Base-by-base conservation (phyloP, 805 yeast species). In the Spathaspora hagerdaliae region DNA sequence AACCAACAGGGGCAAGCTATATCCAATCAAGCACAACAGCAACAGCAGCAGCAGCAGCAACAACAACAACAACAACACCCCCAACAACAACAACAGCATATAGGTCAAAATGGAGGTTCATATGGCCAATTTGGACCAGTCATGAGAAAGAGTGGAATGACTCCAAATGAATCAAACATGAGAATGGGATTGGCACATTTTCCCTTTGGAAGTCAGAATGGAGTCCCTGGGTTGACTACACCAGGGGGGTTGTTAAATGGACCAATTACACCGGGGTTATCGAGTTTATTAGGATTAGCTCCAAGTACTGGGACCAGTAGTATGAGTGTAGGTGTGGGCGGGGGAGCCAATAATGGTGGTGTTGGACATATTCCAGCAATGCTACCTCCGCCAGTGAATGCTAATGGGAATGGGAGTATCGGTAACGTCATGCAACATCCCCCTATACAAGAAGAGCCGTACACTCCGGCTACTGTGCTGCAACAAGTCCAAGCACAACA, bases 161-260 rank as follows among this genome's bases (percentile, higher is more conserved):
- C 90, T 0, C 94, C 94, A 2, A 85, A 82, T 60, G 95, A 87
- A 58, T 78, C 88, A 5, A 76, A 81, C 41, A 53, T 87, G 41
- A 73, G 96, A 52, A 72, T 87, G 0, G 92, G 94, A 0, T 47
- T 59, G 31, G 42, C 43, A 19, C 44, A 48, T 41, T 63, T 65
- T 59, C 59, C 73, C 32, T 60, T 73, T 45, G 60, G 65, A 34
- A 64, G 45, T 41, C 72, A 50, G 47, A 12, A 47, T 5, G 36
- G 27, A 9, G 61, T 56, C 48, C 77, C 58, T 32, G 76, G 67
- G 42, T 61, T 61, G 50, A 61, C 62, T 9, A 69, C 73, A 6
- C 76, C 79, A 0, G 32, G 32, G 3, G 62, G 71, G 9, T 52
- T 69, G 44, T 49, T 68, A n/a, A 67, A 67, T 39, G 71, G 74